phyloP scores from a whole-genome alignment of 2,329 filamentous ascomycete genomes.

The Pseudomassariella vexata region DNA sequence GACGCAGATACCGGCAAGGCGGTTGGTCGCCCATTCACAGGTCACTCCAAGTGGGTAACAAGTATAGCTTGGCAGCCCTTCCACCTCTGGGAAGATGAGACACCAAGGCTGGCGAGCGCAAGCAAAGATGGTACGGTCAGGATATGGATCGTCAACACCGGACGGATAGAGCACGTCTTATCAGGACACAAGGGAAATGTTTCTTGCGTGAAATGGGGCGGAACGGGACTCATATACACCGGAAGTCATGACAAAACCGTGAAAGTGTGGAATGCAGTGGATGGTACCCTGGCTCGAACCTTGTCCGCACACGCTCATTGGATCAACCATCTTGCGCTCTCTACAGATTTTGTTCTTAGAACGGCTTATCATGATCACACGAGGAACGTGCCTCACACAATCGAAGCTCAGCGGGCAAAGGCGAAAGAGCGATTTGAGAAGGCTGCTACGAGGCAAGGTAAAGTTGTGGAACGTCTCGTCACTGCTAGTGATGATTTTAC shows the following conservation, averaged over 20 bases:
- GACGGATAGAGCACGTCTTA: constrained; percentile 73
- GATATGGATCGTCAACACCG: constrained; percentile 77
- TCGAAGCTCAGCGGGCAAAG: constrained; percentile 66
- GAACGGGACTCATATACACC: constrained; percentile 78
- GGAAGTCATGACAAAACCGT: constrained; percentile 88
- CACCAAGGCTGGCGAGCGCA: constrained; percentile 75
- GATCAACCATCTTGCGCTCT: constrained; percentile 92
- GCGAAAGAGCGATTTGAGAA: constrained; percentile 81
- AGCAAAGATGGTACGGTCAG: constrained; percentile 87
- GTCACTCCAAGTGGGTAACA: constrained; percentile 85
- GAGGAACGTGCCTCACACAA: constrained; percentile 57
- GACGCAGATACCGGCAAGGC: constrained; percentile 75
- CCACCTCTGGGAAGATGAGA: constrained; percentile 70
- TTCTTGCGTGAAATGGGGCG: constrained; percentile 90
- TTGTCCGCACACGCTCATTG: constrained; percentile 83
- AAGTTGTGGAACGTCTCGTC: constrained; percentile 76
- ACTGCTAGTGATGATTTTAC: constrained; percentile 94
- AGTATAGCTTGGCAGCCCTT: constrained; percentile 91
- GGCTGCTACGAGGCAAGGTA: constrained; percentile 69
- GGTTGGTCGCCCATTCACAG: constrained; percentile 67
- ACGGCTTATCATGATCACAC: constrained; percentile 86
- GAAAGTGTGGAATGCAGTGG: constrained; percentile 79
- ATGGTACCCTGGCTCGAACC: constrained; percentile 75
- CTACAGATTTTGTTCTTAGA: constrained; percentile 82
- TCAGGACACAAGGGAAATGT: constrained; percentile 86